Evolutionary conservation across 768 basidiomycete genomes (phyloP).

Genomic region (Dictyophora rubrovolvata): DNA sequence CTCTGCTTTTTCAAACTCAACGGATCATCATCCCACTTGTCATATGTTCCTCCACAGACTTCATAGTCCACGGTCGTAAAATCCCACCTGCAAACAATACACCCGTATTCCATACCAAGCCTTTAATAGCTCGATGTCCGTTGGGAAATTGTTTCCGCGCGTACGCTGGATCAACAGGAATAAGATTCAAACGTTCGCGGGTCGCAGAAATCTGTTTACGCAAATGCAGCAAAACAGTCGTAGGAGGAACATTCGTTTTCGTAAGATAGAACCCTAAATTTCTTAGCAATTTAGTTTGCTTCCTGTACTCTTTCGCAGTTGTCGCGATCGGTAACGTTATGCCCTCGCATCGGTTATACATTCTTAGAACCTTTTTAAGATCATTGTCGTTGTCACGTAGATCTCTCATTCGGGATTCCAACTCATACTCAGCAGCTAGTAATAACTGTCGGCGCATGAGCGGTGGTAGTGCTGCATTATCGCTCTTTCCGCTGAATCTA

Average conservation of each 20-base stretch:
- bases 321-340: not conserved
- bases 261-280: constrained; percentile 5
- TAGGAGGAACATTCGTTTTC: constrained; percentile 6
- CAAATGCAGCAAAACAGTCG: not conserved
- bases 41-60: not conserved
- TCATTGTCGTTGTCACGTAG: constrained; percentile 4
- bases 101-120: constrained; percentile 8
- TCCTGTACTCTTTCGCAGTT: not conserved
- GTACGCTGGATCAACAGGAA: not conserved
- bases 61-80: constrained; percentile 6
- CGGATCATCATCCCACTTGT: not conserved
- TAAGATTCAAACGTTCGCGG: not conserved
- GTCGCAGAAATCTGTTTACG: not conserved
- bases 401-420: constrained; percentile 6
- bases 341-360: constrained; percentile 13
- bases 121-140: not conserved
- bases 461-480: constrained; percentile 46
- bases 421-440: constrained; percentile 10
- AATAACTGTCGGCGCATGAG: constrained; percentile 37
- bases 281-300: not conserved
- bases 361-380: constrained; percentile 7
- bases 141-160: not conserved
- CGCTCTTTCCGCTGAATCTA: constrained; percentile 60
- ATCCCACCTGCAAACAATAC: constrained; percentile 7
- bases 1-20: not conserved